Base-by-base conservation (phyloP, 305 asterid species). In the Salvia sclarea region DNA sequence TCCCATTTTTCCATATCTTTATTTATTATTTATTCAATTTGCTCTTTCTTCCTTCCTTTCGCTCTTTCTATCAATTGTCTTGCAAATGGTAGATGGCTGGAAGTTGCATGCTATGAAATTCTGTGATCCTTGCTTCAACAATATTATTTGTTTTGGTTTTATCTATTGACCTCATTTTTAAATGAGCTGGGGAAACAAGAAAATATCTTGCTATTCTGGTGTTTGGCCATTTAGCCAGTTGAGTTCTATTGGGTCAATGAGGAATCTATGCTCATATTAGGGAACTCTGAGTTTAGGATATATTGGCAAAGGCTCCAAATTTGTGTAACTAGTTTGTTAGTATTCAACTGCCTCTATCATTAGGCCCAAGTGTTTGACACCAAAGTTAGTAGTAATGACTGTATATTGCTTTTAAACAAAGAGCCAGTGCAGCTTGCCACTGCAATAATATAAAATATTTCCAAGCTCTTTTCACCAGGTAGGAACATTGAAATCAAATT, bases 1-100 rank as follows among this genome's bases (percentile, higher is more conserved):
- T 76, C 13, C 45, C 22, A 22, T 58, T 43, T 17, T 20, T 66
- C 38, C 17, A 52, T 45, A 50, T 61, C 53, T 45, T n/a, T 14
- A 13, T 28, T 6, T 37, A 14, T 28, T 21, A n/a, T n/a, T n/a
- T n/a, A n/a, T n/a, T n/a, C n/a, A n/a, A n/a, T n/a, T n/a, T n/a
- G n/a, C n/a, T n/a, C n/a, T n/a, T n/a, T n/a, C n/a, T n/a, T n/a
- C n/a, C n/a, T n/a, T n/a, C n/a, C n/a, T n/a, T n/a, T n/a, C n/a
- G n/a, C 13, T 38, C 1, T 1, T 38, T 38, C 44, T 38, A 9
- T 38, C 44, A 11, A 8, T 3, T 38, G n/a, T 38, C 44, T 38
- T 38, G 44, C 44, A 38, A 38, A 38, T 38, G 11, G n/a, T 38
- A 10, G 44, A 11, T 38, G 3, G 44, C 3, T 38, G 14, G 11